A percentile compares a stretch with the other conserved stretches of the same genome.
These are phyloP conservation scores for Phalaenopsis aphrodite DNA, from an alignment of 106 monocot species.

Conservation along the genomic window DNA sequence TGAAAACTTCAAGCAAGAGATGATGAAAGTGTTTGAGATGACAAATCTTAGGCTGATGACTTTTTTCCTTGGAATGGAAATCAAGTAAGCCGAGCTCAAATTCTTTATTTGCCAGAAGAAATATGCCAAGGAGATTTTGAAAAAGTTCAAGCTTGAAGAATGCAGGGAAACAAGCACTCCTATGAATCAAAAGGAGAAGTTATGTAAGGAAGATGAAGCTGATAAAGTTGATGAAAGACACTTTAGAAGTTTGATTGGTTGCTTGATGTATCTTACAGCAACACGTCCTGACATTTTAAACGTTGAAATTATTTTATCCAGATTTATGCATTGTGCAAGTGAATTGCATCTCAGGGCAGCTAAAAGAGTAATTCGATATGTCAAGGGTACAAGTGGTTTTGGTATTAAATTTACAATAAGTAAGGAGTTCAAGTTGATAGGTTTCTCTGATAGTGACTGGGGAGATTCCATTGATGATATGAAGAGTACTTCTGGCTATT, in stretches of 20 bases:
- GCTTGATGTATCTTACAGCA: slow-evolving; percentile 15
- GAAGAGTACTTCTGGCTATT: neutral
- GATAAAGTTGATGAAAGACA: slow-evolving; percentile 8
- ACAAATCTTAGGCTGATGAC: neutral
- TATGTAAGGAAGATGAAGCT: neutral
- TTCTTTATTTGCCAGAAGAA: slow-evolving; percentile 7
- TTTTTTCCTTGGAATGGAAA: neutral
- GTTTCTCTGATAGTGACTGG: neutral
- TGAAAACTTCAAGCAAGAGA: neutral
- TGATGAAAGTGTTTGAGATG: slow-evolving; percentile 8
- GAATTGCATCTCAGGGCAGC: slow-evolving; percentile 8
- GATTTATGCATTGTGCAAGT: slow-evolving; percentile 3
- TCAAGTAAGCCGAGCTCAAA: neutral
- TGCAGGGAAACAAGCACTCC: neutral
- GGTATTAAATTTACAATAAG: slow-evolving; percentile 5
- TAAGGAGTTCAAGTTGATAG: slow-evolving; percentile 3
- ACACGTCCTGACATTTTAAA: neutral
- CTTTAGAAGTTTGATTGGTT: slow-evolving; percentile 6
- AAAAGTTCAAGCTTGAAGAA: slow-evolving; percentile 1
- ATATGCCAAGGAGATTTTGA: slow-evolving; percentile 6
- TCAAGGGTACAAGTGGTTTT: slow-evolving; percentile 4
- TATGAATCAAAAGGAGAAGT: slow-evolving; percentile 6
- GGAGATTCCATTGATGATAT: neutral
- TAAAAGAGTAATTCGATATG: slow-evolving; percentile 5
- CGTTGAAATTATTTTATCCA: neutral